Evolutionary conservation across 768 basidiomycete genomes (phyloP).

Genomic region (Pseudohyphozyma bogoriensis): DNA sequence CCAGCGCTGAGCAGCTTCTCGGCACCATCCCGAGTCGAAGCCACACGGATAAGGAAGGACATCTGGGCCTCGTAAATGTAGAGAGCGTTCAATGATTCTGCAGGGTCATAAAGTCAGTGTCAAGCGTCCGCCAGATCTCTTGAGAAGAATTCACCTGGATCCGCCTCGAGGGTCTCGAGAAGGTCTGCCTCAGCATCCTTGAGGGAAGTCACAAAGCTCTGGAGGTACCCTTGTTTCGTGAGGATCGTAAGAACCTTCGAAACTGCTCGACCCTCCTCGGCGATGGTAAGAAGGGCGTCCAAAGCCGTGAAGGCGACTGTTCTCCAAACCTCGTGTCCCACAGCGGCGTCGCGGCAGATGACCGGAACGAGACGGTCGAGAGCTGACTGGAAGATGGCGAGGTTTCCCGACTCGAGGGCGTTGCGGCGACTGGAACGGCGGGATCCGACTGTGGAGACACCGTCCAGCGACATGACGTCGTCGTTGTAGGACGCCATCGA

Average conservation of each 20-base stretch:
- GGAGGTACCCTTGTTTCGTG: slow-evolving; percentile 62
- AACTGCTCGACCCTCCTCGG: slow-evolving; percentile 36
- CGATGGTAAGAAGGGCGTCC: slow-evolving; percentile 66
- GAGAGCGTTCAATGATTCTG: slow-evolving; percentile 78
- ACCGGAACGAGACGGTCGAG: slow-evolving; percentile 63
- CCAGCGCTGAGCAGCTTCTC: slow-evolving; percentile 73
- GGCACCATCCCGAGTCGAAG: slow-evolving; percentile 71
- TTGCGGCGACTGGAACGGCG: slow-evolving; percentile 26
- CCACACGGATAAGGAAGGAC: slow-evolving; percentile 74
- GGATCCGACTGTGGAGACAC: slow-evolving; percentile 36
- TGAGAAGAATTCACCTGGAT: slow-evolving; percentile 63
- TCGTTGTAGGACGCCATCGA: neutral
- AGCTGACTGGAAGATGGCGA: slow-evolving; percentile 55
- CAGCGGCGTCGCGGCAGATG: slow-evolving; percentile 81
- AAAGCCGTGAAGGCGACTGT: slow-evolving; percentile 86
- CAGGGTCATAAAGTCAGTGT: too few relatives aligned
- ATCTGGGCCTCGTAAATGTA: slow-evolving; percentile 95
- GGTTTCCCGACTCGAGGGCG: slow-evolving; percentile 53
- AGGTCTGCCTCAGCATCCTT: slow-evolving; percentile 71
- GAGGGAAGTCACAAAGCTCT: slow-evolving; percentile 69
- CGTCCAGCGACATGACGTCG: slow-evolving; percentile 29
- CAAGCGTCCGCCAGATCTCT: too few relatives aligned
- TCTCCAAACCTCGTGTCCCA: slow-evolving; percentile 94
- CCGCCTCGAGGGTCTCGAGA: slow-evolving; percentile 68
- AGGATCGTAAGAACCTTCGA: slow-evolving; percentile 63